Evolutionary conservation across 768 basidiomycete genomes (phyloP), one percentile per base, ranked within the genome.

Genomic region (Mrakia gelida): DNA sequence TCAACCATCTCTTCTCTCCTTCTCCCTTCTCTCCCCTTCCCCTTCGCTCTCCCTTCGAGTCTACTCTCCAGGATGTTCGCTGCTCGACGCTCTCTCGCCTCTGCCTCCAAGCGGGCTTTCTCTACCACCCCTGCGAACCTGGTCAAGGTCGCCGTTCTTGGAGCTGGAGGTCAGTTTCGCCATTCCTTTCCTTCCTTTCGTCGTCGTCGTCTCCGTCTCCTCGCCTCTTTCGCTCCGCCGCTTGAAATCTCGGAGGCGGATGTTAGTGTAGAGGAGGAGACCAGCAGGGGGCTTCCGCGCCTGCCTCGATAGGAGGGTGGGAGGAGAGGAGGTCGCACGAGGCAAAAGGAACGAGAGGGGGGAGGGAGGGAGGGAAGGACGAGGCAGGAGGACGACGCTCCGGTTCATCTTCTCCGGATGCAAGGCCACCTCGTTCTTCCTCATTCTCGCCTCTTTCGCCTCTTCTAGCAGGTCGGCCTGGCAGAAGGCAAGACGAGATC

Each of bases 101-200:
- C 79, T 77, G 68, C 81, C n/a, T 80, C 81, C 45, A 52, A 79
- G 72, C 79, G 82, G 67, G 81, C 83, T 41, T 85, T 85, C 81
- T 83, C 84, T 75, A 81, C 83, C 70, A 82, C 84, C 71, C 82
- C 84, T 73, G 77, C 81, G 63, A 80, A 83, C 63, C 81, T 84
- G 74, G 91, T 90, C 81, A 95, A 95, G 87, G 96, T 97, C 85
- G 92, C 92, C 72, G 95, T 99, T 79, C 92, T 97, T 85, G 96
- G 96, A 82, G 97, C 97, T 80, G 96, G 94, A 82, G 96, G 96
- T 86, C 38, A 79, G 86, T 85, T 52, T 52, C 56, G 59, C 30
- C n/a, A 43, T 43, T 52, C 16, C 75, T 26, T 52, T 75, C 65
- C 45, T 30, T 59, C 34, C 54, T 56, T 41, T 56, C 75, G 13